These are phyloP conservation scores for Penicillium cataractarum DNA, from an alignment of 495 filamentous ascomycete species.

Conservation along the genomic window DNA sequence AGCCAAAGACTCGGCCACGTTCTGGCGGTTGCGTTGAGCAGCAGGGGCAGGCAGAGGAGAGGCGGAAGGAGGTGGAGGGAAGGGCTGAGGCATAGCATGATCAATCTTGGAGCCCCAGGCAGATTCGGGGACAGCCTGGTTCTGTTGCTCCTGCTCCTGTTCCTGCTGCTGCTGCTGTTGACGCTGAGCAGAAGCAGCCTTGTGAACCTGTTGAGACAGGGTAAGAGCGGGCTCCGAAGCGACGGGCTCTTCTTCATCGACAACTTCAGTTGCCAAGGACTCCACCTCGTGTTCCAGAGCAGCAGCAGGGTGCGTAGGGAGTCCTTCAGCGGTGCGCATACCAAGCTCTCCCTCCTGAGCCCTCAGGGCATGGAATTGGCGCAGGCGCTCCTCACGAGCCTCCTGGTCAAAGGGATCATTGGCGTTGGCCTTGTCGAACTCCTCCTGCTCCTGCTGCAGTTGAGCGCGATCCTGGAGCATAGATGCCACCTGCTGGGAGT, in stretches of 20 bases:
- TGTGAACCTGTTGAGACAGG: slow-evolving; percentile 85
- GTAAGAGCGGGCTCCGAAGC: slow-evolving; percentile 55
- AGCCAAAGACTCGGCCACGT: slow-evolving; percentile 79
- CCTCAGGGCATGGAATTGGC: slow-evolving; percentile 65
- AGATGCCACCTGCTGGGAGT: slow-evolving; percentile 60
- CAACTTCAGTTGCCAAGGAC: slow-evolving; percentile 25
- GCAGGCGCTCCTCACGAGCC: slow-evolving; percentile 59
- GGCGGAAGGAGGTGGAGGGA: slow-evolving; percentile 71
- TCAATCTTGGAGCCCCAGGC: slow-evolving; percentile 62
- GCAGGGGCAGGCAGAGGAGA: slow-evolving; percentile 86
- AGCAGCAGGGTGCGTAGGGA: slow-evolving; percentile 45
- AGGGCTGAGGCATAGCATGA: slow-evolving; percentile 71
- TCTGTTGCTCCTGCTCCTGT: slow-evolving; percentile 49
- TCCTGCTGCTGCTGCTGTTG: slow-evolving; percentile 55
- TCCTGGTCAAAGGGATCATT: slow-evolving; percentile 55
- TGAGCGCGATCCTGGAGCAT: slow-evolving; percentile 65
- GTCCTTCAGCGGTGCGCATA: slow-evolving; percentile 45
- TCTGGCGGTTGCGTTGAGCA: slow-evolving; percentile 80
- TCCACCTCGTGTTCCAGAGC: slow-evolving; percentile 32
- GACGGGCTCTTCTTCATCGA: slow-evolving; percentile 26
- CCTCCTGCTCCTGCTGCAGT: slow-evolving; percentile 65
- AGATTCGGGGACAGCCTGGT: slow-evolving; percentile 54
- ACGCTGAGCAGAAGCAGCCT: slow-evolving; percentile 68
- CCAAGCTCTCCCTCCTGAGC: slow-evolving; percentile 54
- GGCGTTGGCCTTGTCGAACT: slow-evolving; percentile 54